phyloP scores from a whole-genome alignment of 2,329 filamentous ascomycete genomes.

The Intubia oerlemansii region DNA sequence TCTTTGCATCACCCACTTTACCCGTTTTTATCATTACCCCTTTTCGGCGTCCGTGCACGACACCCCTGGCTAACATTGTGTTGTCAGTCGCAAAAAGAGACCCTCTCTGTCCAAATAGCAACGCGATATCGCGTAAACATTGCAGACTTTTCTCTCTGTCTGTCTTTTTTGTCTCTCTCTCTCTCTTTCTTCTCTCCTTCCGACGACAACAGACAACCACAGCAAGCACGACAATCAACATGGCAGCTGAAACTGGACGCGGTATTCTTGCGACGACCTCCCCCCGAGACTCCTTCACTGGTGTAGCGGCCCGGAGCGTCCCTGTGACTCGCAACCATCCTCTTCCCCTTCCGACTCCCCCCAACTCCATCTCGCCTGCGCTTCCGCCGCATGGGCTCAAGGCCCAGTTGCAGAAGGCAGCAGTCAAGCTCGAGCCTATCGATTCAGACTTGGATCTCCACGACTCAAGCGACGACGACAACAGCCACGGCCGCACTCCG shows the following conservation, averaged over 20 bases:
- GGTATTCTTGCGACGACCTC: slow-evolving; percentile 43
- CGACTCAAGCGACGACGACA: slow-evolving; percentile 33
- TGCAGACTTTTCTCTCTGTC: no score
- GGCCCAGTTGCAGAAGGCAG: slow-evolving; percentile 37
- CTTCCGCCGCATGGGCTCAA: slow-evolving; percentile 65
- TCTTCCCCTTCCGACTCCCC: slow-evolving; percentile 74
- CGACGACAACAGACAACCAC: not conserved
- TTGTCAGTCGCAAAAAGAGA: no score
- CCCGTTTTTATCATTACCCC: no score
- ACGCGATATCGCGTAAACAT: no score
- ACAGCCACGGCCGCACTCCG: not conserved
- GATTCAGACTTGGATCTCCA: slow-evolving; percentile 80
- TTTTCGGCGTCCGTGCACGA: no score
- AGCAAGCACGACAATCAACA: slow-evolving; percentile 19
- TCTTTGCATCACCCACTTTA: no score
- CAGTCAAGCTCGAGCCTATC: slow-evolving; percentile 33
- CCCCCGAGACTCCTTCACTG: slow-evolving; percentile 50
- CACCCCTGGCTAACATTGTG: no score
- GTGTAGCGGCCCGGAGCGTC: slow-evolving; percentile 45
- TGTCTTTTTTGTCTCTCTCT: not conserved
- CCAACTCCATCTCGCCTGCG: slow-evolving; percentile 82
- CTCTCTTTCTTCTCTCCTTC: slow-evolving; percentile 1
- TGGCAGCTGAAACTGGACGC: slow-evolving; percentile 41
- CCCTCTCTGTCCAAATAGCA: no score
- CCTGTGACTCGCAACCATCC: slow-evolving; percentile 39